A percentile compares a stretch with the other conserved stretches of the same genome.
Conservation (phyloP, 495 filamentous ascomycete genomes). For the Stereocaulon alpinum region DNA sequence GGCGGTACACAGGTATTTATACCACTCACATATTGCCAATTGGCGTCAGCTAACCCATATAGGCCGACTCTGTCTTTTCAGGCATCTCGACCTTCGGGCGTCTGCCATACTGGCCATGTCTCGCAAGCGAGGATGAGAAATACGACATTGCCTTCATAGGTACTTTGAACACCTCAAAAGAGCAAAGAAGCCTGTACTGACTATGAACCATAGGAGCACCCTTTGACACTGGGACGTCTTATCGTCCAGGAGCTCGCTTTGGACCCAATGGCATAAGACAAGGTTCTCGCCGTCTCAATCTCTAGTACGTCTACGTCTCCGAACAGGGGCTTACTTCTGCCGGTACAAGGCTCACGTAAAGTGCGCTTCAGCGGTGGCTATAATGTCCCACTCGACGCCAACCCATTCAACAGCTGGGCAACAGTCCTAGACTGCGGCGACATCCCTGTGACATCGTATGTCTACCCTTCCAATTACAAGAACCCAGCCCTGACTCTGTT, state of each 20-base stretch:
- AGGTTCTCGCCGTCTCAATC: conserved; percentile 61
- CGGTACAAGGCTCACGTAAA: conserved; percentile 41
- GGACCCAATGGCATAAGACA: conserved; percentile 73
- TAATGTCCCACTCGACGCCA: conserved; percentile 49
- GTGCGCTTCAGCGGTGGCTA: conserved; percentile 49
- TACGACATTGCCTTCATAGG: conserved; percentile 81
- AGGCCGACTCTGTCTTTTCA: conserved; percentile 65
- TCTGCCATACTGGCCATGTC: conserved; percentile 67
- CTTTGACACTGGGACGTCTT: conserved; percentile 61
- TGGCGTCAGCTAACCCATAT: conserved; percentile 2
- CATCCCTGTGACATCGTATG: conserved; percentile 57
- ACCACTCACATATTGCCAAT: not conserved
- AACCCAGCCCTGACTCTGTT: not conserved
- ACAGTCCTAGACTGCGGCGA: conserved; percentile 68
- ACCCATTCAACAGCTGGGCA: conserved; percentile 56
- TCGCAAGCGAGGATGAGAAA: conserved; percentile 55
- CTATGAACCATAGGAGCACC: conserved; percentile 37
- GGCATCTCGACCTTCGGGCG: conserved; percentile 71
- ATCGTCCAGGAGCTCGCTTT: conserved; percentile 74
- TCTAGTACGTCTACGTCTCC: conserved; percentile 42
- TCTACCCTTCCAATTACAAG: conserved; percentile 1
- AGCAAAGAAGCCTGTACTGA: not conserved
- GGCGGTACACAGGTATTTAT: conserved; percentile 50
- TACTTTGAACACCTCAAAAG: conserved; percentile 15
- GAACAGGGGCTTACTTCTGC: conserved; percentile 20